Evolutionary conservation across 257 asterid genomes (phyloP).

Genomic region (Knoxia roxburghii): DNA sequence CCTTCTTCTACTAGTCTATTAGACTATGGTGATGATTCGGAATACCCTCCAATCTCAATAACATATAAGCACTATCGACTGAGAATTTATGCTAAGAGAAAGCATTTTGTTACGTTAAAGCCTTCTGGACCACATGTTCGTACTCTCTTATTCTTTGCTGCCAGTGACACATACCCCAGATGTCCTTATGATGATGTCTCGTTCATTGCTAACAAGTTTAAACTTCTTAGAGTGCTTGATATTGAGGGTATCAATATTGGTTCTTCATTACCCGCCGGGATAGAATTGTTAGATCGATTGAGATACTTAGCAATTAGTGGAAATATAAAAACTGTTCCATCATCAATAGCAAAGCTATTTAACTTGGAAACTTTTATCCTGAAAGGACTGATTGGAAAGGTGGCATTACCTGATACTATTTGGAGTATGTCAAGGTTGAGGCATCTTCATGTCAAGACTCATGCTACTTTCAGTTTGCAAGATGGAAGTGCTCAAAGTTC

Average conservation of each 20-base stretch:
- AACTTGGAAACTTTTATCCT: constrained; percentile 1
- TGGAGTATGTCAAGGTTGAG: not conserved
- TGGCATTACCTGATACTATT: not conserved
- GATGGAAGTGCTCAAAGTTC: not conserved
- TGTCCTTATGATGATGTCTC: not conserved
- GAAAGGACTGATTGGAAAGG: not conserved
- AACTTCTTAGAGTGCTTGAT: constrained; percentile 13
- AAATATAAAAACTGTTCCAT: not conserved
- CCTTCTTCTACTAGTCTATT: not conserved
- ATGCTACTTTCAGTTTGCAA: not conserved
- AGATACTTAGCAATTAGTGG: constrained; percentile 3
- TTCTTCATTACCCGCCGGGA: not conserved
- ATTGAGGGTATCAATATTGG: not conserved
- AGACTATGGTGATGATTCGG: constrained; percentile 2
- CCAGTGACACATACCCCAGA: not conserved
- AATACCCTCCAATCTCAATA: not conserved
- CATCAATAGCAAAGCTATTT: not conserved
- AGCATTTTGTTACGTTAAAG: not conserved
- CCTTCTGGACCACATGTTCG: constrained; percentile 8
- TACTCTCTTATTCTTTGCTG: not conserved
- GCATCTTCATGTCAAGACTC: not conserved
- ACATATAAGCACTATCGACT: not conserved
- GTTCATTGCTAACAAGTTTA: not conserved
- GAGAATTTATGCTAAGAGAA: constrained; percentile 2
- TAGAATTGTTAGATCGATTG: constrained; percentile 1